A percentile compares a stretch with the other conserved stretches of the same genome.
phyloP scores from a whole-genome alignment of 1,139 yeast genomes.

The Suhomyces maxii region DNA sequence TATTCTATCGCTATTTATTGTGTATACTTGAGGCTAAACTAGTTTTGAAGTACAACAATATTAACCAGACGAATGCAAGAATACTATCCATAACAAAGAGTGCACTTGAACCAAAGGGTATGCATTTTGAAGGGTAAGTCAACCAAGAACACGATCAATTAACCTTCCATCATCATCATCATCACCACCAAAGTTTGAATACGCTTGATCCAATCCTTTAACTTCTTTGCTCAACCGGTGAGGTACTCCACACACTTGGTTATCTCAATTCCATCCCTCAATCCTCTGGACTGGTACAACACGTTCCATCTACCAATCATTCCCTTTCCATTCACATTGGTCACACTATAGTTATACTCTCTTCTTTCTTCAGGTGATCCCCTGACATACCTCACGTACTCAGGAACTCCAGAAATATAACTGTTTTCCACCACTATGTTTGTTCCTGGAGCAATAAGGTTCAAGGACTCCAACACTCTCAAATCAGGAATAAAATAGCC shows the following conservation, averaged over 20 bases:
- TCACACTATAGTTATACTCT: slow-evolving; percentile 23
- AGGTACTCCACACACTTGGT: slow-evolving; percentile 17
- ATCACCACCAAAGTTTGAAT: too few relatives aligned
- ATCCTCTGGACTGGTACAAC: slow-evolving; percentile 33
- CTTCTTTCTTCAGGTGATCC: slow-evolving; percentile 39
- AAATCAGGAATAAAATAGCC: slow-evolving; percentile 43
- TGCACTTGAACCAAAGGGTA: not conserved
- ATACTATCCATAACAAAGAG: too few relatives aligned
- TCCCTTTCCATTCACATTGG: slow-evolving; percentile 29
- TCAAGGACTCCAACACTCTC: slow-evolving; percentile 41
- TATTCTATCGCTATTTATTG: too few relatives aligned
- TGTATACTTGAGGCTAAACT: too few relatives aligned
- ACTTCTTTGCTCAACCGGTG: not conserved
- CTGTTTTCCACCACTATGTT: slow-evolving; percentile 44
- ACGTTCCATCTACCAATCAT: slow-evolving; percentile 47
- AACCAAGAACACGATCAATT: too few relatives aligned
- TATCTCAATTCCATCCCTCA: slow-evolving; percentile 32
- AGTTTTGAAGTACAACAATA: too few relatives aligned
- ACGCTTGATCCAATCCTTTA: too few relatives aligned
- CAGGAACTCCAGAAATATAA: slow-evolving; percentile 38
- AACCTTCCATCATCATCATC: too few relatives aligned
- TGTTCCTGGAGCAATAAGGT: slow-evolving; percentile 42
- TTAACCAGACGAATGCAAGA: too few relatives aligned
- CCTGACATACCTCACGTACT: slow-evolving; percentile 40
- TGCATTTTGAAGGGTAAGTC: too few relatives aligned